phyloP scores from a whole-genome alignment of 345 rosid genomes.

The Excoecaria cochinchinensis region DNA sequence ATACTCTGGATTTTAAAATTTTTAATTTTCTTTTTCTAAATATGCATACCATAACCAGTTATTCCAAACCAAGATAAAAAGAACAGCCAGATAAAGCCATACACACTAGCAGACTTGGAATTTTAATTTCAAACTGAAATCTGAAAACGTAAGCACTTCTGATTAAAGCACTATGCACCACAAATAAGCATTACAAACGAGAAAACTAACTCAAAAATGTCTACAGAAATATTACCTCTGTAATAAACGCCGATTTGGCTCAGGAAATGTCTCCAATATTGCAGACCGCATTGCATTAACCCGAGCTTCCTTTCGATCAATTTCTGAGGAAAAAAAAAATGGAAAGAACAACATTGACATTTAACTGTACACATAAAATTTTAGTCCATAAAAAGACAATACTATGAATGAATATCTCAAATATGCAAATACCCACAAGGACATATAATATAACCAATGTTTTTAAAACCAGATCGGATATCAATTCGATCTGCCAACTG shows the following conservation, averaged over 20 bases:
- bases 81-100: neutral
- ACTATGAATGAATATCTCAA: neutral
- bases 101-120: neutral
- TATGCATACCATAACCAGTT: neutral
- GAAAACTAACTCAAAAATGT: neutral
- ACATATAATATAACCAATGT: neutral
- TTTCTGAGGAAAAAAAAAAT: slow-evolving; percentile 44
- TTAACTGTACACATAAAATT: neutral
- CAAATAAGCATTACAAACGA: neutral
- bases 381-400: neutral
- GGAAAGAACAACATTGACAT: slow-evolving; percentile 7
- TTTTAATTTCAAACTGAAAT: neutral
- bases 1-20: neutral
- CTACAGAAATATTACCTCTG: slow-evolving; percentile 53
- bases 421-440: neutral
- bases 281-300: slow-evolving; percentile 80
- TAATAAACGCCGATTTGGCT: slow-evolving; percentile 89
- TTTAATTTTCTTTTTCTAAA: neutral
- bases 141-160: neutral
- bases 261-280: slow-evolving; percentile 93
- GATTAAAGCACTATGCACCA: neutral
- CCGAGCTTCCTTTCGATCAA: slow-evolving; percentile 85
- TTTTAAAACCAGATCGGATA: no score
- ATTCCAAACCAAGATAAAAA: neutral
- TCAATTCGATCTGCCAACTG: no score